These are phyloP conservation scores for Stagonosporopsis vannaccii DNA, from an alignment of 2,329 filamentous ascomycete species.

Conservation along the genomic window DNA sequence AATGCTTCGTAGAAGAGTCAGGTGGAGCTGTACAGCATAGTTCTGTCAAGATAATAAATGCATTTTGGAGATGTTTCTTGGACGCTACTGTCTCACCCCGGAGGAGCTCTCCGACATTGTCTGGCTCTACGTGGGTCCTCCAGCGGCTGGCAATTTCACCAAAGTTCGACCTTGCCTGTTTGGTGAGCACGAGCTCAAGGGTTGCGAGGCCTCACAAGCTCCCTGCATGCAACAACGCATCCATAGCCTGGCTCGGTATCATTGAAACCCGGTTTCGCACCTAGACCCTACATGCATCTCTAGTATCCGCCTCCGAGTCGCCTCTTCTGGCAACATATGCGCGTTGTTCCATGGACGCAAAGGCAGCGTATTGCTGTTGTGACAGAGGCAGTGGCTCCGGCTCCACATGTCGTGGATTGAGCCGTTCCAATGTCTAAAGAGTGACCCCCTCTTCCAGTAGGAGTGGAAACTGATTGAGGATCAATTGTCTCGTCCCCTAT, in stretches of 20 bases:
- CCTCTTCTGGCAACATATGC: constrained; percentile 3
- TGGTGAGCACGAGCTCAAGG: constrained; percentile 3
- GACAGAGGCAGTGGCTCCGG: not conserved
- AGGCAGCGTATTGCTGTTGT: constrained; percentile 1
- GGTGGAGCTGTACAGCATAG: not conserved
- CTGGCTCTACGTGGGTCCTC: not conserved
- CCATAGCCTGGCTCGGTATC: not conserved
- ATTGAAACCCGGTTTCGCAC: not conserved
- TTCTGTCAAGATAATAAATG: not conserved
- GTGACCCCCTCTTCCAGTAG: not conserved
- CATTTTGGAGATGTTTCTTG: not conserved
- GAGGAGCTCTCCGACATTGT: not conserved
- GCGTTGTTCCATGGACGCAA: not conserved
- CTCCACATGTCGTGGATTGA: constrained; percentile 1
- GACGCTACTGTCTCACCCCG: not conserved
- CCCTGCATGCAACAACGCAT: not conserved
- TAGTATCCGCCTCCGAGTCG: not conserved
- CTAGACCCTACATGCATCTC: constrained; percentile 6
- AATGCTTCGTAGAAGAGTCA: not conserved
- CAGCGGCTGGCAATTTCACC: constrained; percentile 8
- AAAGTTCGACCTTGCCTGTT: not conserved
- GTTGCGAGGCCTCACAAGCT: not conserved
- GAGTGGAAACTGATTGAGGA: not conserved
- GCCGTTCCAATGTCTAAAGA: not conserved
- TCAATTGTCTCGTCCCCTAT: not conserved